A percentile compares a stretch with the other conserved stretches of the same genome.
Evolutionary conservation across 192 early-diverging fungal species (phyloP).

Genomic region (Linnemannia elongata): DNA sequence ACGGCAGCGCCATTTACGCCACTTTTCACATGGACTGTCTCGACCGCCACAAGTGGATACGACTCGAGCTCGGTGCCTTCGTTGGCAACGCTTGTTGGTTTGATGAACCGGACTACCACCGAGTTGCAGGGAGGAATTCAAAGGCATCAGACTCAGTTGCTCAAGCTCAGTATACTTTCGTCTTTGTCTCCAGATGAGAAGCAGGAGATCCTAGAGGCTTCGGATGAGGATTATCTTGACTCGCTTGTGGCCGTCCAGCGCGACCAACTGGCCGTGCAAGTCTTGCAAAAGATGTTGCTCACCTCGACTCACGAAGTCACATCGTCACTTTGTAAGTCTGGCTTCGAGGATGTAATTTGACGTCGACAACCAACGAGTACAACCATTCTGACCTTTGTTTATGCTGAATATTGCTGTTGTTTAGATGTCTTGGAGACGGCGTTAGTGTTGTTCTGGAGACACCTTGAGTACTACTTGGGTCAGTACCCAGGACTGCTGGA

Average conservation of each 20-base stretch:
- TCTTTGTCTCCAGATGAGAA: slow-evolving; percentile 56
- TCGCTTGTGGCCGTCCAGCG: slow-evolving; percentile 59
- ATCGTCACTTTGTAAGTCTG: slow-evolving; percentile 53
- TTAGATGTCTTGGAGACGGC: slow-evolving; percentile 69
- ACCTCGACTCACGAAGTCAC: slow-evolving; percentile 55
- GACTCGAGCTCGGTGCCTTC: slow-evolving; percentile 40
- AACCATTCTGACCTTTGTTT: slow-evolving; percentile 12
- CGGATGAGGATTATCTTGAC: slow-evolving; percentile 51
- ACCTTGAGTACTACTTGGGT: slow-evolving; percentile 72
- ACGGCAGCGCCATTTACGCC: slow-evolving; percentile 30
- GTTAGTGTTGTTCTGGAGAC: slow-evolving; percentile 80
- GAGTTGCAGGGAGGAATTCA: slow-evolving; percentile 40
- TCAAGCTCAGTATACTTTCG: slow-evolving; percentile 38
- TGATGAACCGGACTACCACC: slow-evolving; percentile 30
- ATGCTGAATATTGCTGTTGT: neutral
- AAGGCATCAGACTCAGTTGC: slow-evolving; percentile 41
- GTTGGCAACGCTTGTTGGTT: slow-evolving; percentile 55
- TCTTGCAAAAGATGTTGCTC: slow-evolving; percentile 57
- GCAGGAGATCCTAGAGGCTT: slow-evolving; percentile 47
- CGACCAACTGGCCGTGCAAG: slow-evolving; percentile 62
- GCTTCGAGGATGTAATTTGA: neutral
- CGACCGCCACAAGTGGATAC: slow-evolving; percentile 32
- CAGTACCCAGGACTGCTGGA: slow-evolving; percentile 51
- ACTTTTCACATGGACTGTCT: slow-evolving; percentile 52
- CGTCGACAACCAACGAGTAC: slow-evolving; percentile 5